Percentiles rank a stretch among this genome's conserved stretches.
phyloP scores from a whole-genome alignment of 768 basidiomycete species.

The Amanita phalloides region DNA sequence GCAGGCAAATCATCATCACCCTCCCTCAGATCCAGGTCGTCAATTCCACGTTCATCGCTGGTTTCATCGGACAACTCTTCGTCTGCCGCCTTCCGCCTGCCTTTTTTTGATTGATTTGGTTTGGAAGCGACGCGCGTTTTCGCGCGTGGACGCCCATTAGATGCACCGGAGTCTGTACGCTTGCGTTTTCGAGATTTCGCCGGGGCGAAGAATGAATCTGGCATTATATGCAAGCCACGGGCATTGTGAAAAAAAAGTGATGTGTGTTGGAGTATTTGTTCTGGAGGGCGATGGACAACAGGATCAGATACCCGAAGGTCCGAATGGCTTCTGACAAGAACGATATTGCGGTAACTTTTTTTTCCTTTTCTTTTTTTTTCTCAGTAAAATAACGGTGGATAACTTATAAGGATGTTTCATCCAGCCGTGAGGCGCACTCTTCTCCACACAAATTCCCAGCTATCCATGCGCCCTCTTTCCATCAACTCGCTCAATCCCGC shows the following conservation, averaged over 20 bases:
- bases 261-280: background rate
- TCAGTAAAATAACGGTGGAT: conserved; percentile 4
- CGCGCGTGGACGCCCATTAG: conserved; percentile 10
- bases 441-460: conserved; percentile 7
- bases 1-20: conserved; percentile 39
- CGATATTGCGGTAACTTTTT: background rate
- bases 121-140: conserved; percentile 15
- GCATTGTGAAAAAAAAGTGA: background rate
- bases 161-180: conserved; percentile 21
- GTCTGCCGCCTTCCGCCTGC: conserved; percentile 23
- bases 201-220: conserved; percentile 73
- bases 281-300: background rate
- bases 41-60: conserved; percentile 44
- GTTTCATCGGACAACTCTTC: conserved; percentile 66
- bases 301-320: background rate
- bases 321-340: too few species aligned
- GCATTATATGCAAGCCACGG: conserved; percentile 33
- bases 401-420: conserved; percentile 7
- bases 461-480: conserved; percentile 48
- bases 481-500: conserved; percentile 71
- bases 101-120: conserved; percentile 7
- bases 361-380: background rate
- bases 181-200: conserved; percentile 54
- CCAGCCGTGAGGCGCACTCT: conserved; percentile 9
- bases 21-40: conserved; percentile 63